Conservation (phyloP, 352 stramenopile species). For the Blastocystis sp. region DNA sequence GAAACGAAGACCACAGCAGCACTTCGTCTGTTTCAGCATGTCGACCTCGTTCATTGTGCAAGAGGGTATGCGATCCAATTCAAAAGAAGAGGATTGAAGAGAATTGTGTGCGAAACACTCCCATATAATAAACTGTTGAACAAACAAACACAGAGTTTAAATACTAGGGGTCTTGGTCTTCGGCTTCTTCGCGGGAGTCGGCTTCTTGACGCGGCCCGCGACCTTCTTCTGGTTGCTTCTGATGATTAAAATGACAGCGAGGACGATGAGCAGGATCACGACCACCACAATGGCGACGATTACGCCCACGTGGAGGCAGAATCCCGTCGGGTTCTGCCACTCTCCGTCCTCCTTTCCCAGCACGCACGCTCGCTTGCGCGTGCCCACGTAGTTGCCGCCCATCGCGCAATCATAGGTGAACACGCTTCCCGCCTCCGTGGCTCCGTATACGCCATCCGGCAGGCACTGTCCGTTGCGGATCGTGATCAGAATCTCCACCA, state of each 20-base stretch:
- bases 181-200: neutral
- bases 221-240: neutral
- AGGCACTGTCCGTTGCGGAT: neutral
- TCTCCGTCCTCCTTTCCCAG: neutral
- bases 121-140: neutral
- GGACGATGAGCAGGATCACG: neutral
- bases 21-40: neutral
- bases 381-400: neutral
- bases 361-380: neutral
- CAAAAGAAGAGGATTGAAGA: too few relatives aligned
- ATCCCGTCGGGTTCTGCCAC: neutral
- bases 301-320: neutral
- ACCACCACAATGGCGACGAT: neutral
- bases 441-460: neutral
- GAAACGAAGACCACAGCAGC: neutral
- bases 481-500: neutral
- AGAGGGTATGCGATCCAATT: too few relatives aligned
- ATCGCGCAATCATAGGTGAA: neutral
- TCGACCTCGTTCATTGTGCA: neutral
- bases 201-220: neutral
- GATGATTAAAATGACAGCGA: neutral
- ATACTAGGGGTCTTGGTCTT: neutral
- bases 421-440: neutral
- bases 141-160: neutral
- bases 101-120: too few relatives aligned